Evolutionary conservation across 148 eudicot genomes (phyloP), one percentile per base, ranked within the genome.

Genomic region (Cornus kousa): DNA sequence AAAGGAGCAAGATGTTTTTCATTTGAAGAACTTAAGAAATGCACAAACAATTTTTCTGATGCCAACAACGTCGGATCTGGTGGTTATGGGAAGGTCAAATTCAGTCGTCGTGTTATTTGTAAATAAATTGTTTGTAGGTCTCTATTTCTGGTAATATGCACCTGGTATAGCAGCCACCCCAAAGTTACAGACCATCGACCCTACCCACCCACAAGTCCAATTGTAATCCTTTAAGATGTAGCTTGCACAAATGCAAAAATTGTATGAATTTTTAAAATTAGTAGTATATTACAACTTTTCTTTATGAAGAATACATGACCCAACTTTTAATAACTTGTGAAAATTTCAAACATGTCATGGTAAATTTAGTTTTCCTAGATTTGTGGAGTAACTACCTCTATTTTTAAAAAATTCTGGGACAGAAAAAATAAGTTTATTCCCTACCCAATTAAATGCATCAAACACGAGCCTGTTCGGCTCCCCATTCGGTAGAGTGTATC

Each of bases 71-170:
- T 94, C 72, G 98, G 98, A 68, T 74, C 89, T 40, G 98, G 98
- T 50, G 98, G 98, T 59, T 94, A 90, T 78, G 98, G 98, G 71
- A 94, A 89, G 94, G 98, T 94, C 33, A 60, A 78, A 14, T 74
- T 14, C 2, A 17, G 32, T 39, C 12, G 37, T 77, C 74, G 23
- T 35, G 16, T 43, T 43, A 6, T 20, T 17, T 53, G 19, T 53
- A 53, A 1, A 3, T 53, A 16, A 53, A 53, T 43, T 53, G 59
- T 53, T 53, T 53, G 59, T 13, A 53, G 17, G 17, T 53, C 59
- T 53, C 19, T 53, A 2, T 53, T 53, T 53, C 59, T 53, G 59
- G 59, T 53, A 53, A 53, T 53, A 11, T 53, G 17, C 59, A 53
- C 17, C 3, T 53, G 17, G 59, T 53, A 53, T 16, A 53, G 19